Conservation (phyloP, 164 flowering plant genomes). For the Vitis vinifera region ASM3070453v1 NC_081805.1:23911501-23912000, state of each 20-base stretch:
- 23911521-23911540: no score
- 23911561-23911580: background rate
- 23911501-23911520: no score
- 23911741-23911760: conserved; percentile 38
- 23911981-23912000: conserved; percentile 46
- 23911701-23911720: conserved; percentile 55
- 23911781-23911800: conserved; percentile 62
- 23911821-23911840: conserved; percentile 45
- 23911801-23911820: conserved; percentile 66
- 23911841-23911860: conserved; percentile 56
- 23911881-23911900: conserved; percentile 35
- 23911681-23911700: conserved; percentile 87
- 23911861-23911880: conserved; percentile 63
- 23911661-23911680: conserved; percentile 71
- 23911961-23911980: conserved; percentile 53
- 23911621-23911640: background rate
- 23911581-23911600: background rate
- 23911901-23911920: conserved; percentile 51
- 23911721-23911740: conserved; percentile 62
- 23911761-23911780: conserved; percentile 55
- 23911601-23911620: background rate
- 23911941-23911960: conserved; percentile 43
- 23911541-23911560: background rate
- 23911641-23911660: background rate
- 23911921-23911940: conserved; percentile 29